Evolutionary conservation across 169 alveolate species (phyloP), one percentile per base, ranked within the genome.

Genomic region (Plasmodium chabaudi): DNA sequence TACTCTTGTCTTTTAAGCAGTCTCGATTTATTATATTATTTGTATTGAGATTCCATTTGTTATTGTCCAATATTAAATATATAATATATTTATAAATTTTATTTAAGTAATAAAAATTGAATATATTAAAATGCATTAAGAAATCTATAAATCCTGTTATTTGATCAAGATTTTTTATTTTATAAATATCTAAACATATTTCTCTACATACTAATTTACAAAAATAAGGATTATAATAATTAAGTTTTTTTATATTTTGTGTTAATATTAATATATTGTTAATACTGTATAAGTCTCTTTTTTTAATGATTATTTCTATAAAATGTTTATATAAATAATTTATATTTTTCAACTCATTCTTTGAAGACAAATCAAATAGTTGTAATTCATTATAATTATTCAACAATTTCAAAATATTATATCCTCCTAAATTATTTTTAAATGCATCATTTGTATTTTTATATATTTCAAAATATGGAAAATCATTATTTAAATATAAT

Each of bases 131-230:
- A 46, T 53, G 53, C 74, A 74, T 47, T 49, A 74, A 65, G 21
- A 74, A 74, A 27, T 74, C 56, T 15, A 74, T 64, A 61, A 74
- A 74, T 6, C 67, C 34, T 15, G 88, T 74, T 23, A 74, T 51
- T 15, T 74, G 55, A 4, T 46, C 27, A 1, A 74, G 21, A 6
- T 34, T 42, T 39, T 39, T 74, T 23, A 74, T 74, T 74, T 59
- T 74, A 39, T 74, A 67, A 7, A 74, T 15, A 21, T 74, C 88
- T 46, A 59, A 53, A 46, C 44, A 74, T 9, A 74, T 59, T 65
- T 74, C 88, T 61, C 75, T 61, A 61, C 88, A 74, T 61, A 74
- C 53, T 19, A 74, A 15, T 61, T 74, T 74, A 53, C 88, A 74
- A 42, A 74, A 74, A 23, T 60, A 74, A 6, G 88, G 88, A 65